A percentile compares a stretch with the other conserved stretches of the same genome.
phyloP scores from a whole-genome alignment of 2,329 filamentous ascomycete species.

The Thielaviopsis populi region DNA sequence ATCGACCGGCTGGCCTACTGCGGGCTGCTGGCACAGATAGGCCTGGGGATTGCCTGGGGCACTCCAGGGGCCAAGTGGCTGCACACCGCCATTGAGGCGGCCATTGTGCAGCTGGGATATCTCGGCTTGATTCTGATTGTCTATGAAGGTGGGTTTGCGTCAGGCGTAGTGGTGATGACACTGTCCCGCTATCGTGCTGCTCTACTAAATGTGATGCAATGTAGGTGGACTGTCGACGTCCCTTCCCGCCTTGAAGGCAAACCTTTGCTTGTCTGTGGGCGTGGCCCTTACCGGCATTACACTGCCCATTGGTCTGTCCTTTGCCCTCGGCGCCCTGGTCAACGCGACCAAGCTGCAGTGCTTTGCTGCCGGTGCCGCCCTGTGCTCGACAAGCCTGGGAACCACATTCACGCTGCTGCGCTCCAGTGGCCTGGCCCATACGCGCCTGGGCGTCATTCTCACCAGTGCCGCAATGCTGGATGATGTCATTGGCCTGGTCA shows the following conservation, averaged over 20 bases:
- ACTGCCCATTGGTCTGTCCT: constrained; percentile 23
- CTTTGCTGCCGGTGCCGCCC: constrained; percentile 57
- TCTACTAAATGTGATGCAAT: background rate
- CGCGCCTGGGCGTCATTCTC: constrained; percentile 45
- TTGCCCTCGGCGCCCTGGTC: constrained; percentile 37
- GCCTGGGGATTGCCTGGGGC: constrained; percentile 57
- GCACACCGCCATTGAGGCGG: constrained; percentile 33
- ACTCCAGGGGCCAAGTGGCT: constrained; percentile 50
- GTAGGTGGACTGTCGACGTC: constrained; percentile 8
- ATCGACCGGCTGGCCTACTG: constrained; percentile 51
- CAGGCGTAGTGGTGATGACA: background rate
- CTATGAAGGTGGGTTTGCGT: constrained; percentile 41
- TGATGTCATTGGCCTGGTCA: constrained; percentile 61
- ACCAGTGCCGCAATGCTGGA: constrained; percentile 67
- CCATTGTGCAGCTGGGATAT: constrained; percentile 53
- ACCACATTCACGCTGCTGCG: constrained; percentile 46
- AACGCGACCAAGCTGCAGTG: constrained; percentile 41
- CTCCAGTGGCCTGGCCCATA: constrained; percentile 29
- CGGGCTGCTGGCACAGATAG: constrained; percentile 55
- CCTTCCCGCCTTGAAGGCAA: constrained; percentile 1
- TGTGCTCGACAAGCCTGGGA: constrained; percentile 60
- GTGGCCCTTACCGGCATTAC: constrained; percentile 8
- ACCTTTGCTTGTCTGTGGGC: background rate
- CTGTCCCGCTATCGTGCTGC: background rate
- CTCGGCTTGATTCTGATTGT: constrained; percentile 58